These are phyloP conservation scores for Nitzschia sp. DNA, from an alignment of 108 stramenopile species.

Conservation along the genomic window DNA sequence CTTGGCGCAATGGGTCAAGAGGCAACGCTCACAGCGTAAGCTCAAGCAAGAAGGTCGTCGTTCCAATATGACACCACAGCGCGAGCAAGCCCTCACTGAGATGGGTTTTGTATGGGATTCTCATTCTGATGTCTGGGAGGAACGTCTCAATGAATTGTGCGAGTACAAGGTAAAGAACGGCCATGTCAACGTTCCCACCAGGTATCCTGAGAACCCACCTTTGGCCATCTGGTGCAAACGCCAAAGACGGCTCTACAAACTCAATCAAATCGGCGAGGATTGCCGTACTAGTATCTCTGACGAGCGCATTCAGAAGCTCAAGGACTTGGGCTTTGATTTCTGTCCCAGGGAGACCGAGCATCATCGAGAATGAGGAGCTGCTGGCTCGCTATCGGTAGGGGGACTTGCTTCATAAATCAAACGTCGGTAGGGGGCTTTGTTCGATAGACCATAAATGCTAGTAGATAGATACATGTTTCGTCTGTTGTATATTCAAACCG, in stretches of 20 bases:
- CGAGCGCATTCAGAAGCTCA: no score
- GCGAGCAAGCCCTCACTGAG: background rate
- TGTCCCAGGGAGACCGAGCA: no score
- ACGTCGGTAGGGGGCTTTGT: no score
- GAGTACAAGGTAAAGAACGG: slow-evolving; percentile 23
- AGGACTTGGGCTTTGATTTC: no score
- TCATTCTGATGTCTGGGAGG: slow-evolving; percentile 16
- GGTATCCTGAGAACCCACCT: slow-evolving; percentile 17
- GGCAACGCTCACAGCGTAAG: slow-evolving; percentile 30
- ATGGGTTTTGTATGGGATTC: slow-evolving; percentile 31
- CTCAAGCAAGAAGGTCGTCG: slow-evolving; percentile 1
- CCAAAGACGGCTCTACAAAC: background rate
- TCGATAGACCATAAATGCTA: no score
- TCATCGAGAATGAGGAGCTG: no score
- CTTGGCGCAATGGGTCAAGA: slow-evolving; percentile 26
- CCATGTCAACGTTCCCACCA: slow-evolving; percentile 32
- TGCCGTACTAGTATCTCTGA: no score
- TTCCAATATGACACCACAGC: slow-evolving; percentile 1
- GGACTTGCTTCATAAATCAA: no score
- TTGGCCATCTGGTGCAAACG: slow-evolving; percentile 35
- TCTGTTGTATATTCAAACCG: no score
- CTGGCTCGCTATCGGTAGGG: no score
- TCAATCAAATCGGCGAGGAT: no score
- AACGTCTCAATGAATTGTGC: slow-evolving; percentile 18
- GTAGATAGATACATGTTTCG: no score